These are phyloP conservation scores for Blastobotrys indianensis DNA, from an alignment of 1,139 yeast species.

Conservation along the genomic window DNA sequence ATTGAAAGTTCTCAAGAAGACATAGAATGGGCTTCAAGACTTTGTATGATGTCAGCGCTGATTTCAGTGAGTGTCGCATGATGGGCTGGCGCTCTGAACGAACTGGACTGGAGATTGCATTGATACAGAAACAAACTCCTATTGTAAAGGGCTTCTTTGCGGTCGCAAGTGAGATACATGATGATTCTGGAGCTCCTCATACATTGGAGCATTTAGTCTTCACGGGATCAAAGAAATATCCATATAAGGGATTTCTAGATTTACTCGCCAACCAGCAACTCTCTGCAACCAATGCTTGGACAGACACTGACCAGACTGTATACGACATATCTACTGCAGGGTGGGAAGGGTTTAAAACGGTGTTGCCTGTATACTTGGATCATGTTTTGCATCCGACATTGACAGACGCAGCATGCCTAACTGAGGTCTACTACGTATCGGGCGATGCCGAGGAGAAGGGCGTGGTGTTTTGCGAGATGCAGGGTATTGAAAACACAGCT, in stretches of 20 bases:
- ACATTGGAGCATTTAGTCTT: slow-evolving; percentile 91
- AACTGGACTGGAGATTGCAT: slow-evolving; percentile 77
- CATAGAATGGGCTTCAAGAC: not conserved
- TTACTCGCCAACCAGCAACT: slow-evolving; percentile 78
- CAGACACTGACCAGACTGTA: slow-evolving; percentile 92
- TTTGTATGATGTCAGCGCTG: slow-evolving; percentile 23
- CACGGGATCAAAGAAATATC: slow-evolving; percentile 88
- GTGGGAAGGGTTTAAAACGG: slow-evolving; percentile 84
- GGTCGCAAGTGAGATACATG: slow-evolving; percentile 83
- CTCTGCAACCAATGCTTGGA: slow-evolving; percentile 95
- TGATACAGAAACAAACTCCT: slow-evolving; percentile 78
- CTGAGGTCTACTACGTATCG: slow-evolving; percentile 94
- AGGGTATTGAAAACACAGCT: slow-evolving; percentile 80
- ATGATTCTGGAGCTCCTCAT: slow-evolving; percentile 92
- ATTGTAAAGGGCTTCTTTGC: slow-evolving; percentile 90
- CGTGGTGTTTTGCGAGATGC: slow-evolving; percentile 97
- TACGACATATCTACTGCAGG: slow-evolving; percentile 91
- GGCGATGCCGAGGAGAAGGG: slow-evolving; percentile 91
- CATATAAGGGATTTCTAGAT: slow-evolving; percentile 88
- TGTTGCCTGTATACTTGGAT: slow-evolving; percentile 85
- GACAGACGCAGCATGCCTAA: slow-evolving; percentile 82
- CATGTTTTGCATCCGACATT: slow-evolving; percentile 81
- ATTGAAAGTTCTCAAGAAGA: not conserved
- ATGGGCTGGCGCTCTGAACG: slow-evolving; percentile 62
- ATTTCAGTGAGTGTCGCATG: slow-evolving; percentile 19